Base-by-base conservation (phyloP, 192 early-diverging fungal species). In the Chytriomyces sp. region DNA sequence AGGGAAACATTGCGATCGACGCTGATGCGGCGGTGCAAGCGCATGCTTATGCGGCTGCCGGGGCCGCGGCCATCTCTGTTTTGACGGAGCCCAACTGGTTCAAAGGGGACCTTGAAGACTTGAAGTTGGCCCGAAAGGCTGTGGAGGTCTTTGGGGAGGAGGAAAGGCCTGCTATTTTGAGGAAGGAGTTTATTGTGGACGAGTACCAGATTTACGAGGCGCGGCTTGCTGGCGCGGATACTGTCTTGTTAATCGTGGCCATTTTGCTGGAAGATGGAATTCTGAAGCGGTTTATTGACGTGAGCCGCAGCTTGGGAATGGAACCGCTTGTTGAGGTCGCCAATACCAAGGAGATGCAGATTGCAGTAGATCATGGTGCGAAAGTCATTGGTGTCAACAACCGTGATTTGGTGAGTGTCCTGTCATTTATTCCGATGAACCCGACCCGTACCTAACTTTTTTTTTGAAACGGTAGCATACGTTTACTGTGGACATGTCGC, bases 301-400 rank as follows among this genome's bases (percentile, higher is more conserved):
- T 91, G 76, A 83, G 94, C 4, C 84, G 93, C 7, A 44, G 64
- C 4, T 82, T 98, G 22, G 91, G 91, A 4, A 99, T 99, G 90
- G 98, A 99, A 78, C 96, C 98, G n/a, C 82, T 99, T 68, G 96
- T 98, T 3, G 98, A 99, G 78, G 98, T 99, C 36, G 96, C 98
- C 72, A 92, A 90, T 71, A 82, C 75, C 25, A 88, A 86, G 36
- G 96, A 99, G 81, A 96, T 98, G 96, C 74, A 81, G 31, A 84
- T 87, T 52, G 98, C 98, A 0, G 73, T 96, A 30, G 84, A 83
- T 38, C 76, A 91, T 4, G 94, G 92, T 0, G 88, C 98, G 30
- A 87, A 86, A 73, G 89, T 98, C 28, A 91, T 99, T 75, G 98
- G 98, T 60, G 93, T 98, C 74, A 99, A 99, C 79, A 99, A 99